Evolutionary conservation across 2,329 filamentous ascomycete genomes (phyloP).

Genomic region (Claviceps spartinae): DNA sequence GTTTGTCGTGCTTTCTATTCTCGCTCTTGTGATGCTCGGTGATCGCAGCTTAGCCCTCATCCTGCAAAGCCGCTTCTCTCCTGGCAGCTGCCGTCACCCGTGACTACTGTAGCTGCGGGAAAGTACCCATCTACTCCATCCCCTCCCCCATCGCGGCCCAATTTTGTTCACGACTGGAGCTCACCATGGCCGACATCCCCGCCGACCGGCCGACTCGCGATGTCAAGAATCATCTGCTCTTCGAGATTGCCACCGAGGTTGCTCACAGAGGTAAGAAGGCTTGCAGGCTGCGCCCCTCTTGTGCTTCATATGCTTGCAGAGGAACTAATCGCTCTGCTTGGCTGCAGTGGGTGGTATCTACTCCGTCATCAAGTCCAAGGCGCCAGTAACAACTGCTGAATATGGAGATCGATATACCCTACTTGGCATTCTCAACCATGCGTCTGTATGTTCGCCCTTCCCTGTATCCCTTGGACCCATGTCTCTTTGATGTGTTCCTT

Average conservation of each 20-base stretch:
- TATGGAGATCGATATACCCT: slow-evolving; percentile 97
- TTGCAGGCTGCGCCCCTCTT: slow-evolving; percentile 11
- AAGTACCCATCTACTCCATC: neutral
- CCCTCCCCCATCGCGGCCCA: neutral
- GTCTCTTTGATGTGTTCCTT: slow-evolving; percentile 1
- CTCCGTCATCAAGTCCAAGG: slow-evolving; percentile 97
- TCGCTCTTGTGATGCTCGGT: neutral
- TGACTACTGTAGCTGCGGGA: neutral
- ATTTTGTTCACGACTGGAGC: neutral
- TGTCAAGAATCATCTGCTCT: slow-evolving; percentile 90
- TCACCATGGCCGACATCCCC: slow-evolving; percentile 31
- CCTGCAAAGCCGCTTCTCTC: neutral
- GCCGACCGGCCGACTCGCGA: slow-evolving; percentile 44
- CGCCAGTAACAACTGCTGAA: slow-evolving; percentile 90
- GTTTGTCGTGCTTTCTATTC: neutral
- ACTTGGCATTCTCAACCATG: slow-evolving; percentile 84
- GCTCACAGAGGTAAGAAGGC: slow-evolving; percentile 69
- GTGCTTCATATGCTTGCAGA: neutral
- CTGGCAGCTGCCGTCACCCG: neutral
- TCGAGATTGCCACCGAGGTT: slow-evolving; percentile 93
- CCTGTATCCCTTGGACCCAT: neutral
- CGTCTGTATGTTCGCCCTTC: slow-evolving; percentile 49
- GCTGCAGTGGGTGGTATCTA: slow-evolving; percentile 86
- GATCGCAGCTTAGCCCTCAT: neutral
- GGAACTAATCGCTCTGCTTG: neutral